Evolutionary conservation across 805 yeast species (phyloP), one percentile per base, ranked within the genome.

Genomic region (Lipomyces sp.): DNA sequence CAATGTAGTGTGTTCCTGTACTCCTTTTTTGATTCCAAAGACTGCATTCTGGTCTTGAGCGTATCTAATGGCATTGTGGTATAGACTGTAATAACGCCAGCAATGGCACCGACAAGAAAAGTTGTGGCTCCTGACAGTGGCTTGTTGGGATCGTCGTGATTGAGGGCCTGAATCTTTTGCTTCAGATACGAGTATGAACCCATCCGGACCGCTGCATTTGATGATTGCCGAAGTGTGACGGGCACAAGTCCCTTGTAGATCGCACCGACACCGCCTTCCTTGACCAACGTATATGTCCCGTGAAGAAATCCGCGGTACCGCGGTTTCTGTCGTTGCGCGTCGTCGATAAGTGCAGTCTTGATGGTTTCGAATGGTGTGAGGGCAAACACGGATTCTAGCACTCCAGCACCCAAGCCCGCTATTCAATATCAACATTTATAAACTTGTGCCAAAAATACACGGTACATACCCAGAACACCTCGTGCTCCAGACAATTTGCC

Each of bases 381-480:
- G 0, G 98, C 98, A 56, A 93, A 82, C 34, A 92, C 89, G 64
- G 96, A 89, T 77, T 94, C 99, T 67, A 94, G 78, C 56, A 93
- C 84, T 48, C 99, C 99, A 2, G 99, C 99, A 58, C 98, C 98
- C 55, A 95, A 81, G n/a, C 99, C 99, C 1, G 99, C 99, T 53
- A 15, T 59, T 24, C 48, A 15, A 42, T 42, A 13, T 42, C n/a
- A 42, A 1, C 24, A 42, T 42, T 42, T 42, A 7, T n/a, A 42
- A 42, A 15, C 48, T n/a, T n/a, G 48, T 42, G 48, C 18, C 35
- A 45, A 7, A 10, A 60, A 5, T 0, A 62, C 30, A 32, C 13
- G 13, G 7, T 61, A 58, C 59, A 39, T 57, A 55, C 71, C 71
- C 39, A 94, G 66, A 4, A 93, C 96, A 71, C 98, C 98, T 74